Evolutionary conservation across 495 filamentous ascomycete genomes (phyloP).

Genomic region (Penicillium paradoxum): DNA sequence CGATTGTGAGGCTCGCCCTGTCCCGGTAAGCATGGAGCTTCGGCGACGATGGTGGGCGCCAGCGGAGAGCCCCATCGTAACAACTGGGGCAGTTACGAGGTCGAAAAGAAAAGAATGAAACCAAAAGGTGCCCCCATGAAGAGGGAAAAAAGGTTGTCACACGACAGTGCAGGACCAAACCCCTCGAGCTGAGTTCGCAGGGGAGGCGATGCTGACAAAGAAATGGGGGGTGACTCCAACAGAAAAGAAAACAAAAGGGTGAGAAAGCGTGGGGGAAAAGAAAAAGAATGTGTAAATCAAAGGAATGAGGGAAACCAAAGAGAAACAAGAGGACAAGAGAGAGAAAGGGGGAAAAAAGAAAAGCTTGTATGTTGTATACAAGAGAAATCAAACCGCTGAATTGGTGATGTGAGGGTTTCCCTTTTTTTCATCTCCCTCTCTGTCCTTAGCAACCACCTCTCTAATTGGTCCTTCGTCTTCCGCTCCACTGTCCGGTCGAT

Average conservation of each 20-base stretch:
- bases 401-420: neutral
- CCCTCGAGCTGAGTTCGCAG: conserved; percentile 12
- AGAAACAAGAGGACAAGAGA: too few species aligned
- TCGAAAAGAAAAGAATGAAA: conserved; percentile 8
- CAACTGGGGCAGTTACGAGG: conserved; percentile 7
- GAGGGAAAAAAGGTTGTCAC: conserved; percentile 26
- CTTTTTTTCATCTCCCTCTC: neutral
- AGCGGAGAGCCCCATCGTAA: conserved; percentile 31
- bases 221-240: neutral
- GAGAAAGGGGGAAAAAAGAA: too few species aligned
- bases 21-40: conserved; percentile 51
- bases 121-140: conserved; percentile 17
- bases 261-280: too few species aligned
- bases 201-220: conserved; percentile 2
- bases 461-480: conserved; percentile 18
- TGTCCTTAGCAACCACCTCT: neutral
- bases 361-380: too few species aligned
- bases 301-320: neutral
- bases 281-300: too few species aligned
- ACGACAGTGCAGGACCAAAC: conserved; percentile 9
- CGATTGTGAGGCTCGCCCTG: conserved; percentile 34
- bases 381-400: too few species aligned
- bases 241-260: neutral
- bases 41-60: conserved; percentile 53
- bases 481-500: conserved; percentile 27